Base-by-base conservation (phyloP, 2,329 filamentous ascomycete genomes). In the Colletotrichum tropicicola region DNA sequence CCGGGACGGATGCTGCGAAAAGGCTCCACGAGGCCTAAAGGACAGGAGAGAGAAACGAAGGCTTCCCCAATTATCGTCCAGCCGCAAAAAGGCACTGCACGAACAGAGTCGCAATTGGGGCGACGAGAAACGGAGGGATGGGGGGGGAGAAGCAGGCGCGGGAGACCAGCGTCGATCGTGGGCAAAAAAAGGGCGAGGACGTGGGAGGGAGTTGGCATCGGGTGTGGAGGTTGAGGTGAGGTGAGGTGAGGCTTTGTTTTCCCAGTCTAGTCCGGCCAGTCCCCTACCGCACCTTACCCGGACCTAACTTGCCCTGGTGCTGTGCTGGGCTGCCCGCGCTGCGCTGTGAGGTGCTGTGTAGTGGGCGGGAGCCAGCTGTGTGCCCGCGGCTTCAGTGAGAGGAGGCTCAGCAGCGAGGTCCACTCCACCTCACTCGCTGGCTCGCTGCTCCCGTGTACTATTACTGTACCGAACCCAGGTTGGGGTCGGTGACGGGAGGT, bases 191-290 rank as follows among this genome's bases (percentile, higher is more conserved):
- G 70, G 72, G 72, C 72, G 71, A 74, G 68, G 68, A 67, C 65
- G 59, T 56, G 52, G 60, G 63, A 68, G 74, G 69, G 73, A 68
- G 64, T 67, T 59, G 60, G 55, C 68, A 70, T 71, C 69, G 69
- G 68, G 67, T 63, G 70, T 69, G 70, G 72, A 75, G 68, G 75
- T 74, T 71, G 73, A 65, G 72, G 49, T 55, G 44, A 65, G 56
- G 60, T 64, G 60, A 72, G 73, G 72, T 78, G 78, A 80, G 77
- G 78, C 77, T 79, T 79, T 77, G 77, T 76, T 79, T 79, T 79
- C 73, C 70, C 55, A 53, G 53, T 54, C 39, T 45, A 49, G 35
- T 63, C 43, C 30, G 23, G 52, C 45, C 52, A 41, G 56, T 52
- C 47, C 57, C 57, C 57, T 57, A 58, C 55, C 55, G 55, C 55